A percentile compares a stretch with the other conserved stretches of the same genome.
These are phyloP conservation scores for Suhomyces wounanorum DNA, from an alignment of 1,139 yeast genomes.

Conservation along the genomic window DNA sequence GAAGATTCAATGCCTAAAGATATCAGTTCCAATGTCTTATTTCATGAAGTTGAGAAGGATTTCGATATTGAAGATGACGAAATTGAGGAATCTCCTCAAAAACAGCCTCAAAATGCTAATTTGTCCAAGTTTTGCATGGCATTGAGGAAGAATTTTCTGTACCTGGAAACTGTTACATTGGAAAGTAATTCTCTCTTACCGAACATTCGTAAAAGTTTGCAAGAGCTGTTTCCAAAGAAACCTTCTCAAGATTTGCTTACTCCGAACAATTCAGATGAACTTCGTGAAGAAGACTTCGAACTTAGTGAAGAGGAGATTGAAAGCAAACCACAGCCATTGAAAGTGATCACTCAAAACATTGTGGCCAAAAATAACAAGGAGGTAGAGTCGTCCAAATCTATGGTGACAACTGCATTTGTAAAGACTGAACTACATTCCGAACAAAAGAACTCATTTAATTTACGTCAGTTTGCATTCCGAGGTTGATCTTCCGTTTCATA, in stretches of 20 bases:
- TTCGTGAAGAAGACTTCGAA: conserved; percentile 15
- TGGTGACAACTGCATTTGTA: conserved; percentile 1
- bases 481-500: conserved; percentile 12
- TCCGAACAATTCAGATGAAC: conserved; percentile 10
- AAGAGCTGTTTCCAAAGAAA: neutral
- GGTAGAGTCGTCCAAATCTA: neutral
- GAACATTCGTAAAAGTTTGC: neutral
- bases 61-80: conserved; percentile 32
- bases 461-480: conserved; percentile 24
- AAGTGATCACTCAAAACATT: neutral
- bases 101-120: conserved; percentile 14
- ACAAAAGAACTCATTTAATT: conserved; percentile 8
- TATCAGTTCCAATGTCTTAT: neutral
- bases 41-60: conserved; percentile 21
- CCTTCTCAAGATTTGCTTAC: conserved; percentile 6
- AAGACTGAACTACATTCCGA: neutral
- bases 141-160: conserved; percentile 34
- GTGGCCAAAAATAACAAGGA: neutral
- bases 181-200: neutral
- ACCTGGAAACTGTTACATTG: conserved; percentile 5
- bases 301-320: conserved; percentile 18
- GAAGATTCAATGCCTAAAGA: conserved; percentile 5
- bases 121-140: conserved; percentile 21
- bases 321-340: neutral
- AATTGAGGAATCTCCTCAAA: conserved; percentile 48